Evolutionary conservation across 495 filamentous ascomycete species (phyloP), one percentile per base, ranked within the genome.

Genomic region (Cairneyella variabilis): DNA sequence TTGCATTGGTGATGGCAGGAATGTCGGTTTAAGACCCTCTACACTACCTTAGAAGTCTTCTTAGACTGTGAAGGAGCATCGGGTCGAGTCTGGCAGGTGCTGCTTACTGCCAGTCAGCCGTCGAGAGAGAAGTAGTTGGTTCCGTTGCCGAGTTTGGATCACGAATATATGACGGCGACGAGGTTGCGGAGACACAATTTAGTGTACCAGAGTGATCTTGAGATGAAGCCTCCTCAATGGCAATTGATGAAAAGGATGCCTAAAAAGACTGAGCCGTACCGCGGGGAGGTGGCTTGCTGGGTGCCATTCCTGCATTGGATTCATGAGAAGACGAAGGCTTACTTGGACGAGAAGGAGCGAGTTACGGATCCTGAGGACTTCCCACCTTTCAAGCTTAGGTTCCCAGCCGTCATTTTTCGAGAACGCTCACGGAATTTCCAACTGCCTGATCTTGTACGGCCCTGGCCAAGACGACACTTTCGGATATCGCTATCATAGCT

Each of bases 21-120:
- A 59, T 62, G 76, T 8, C 67, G 75, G 3, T 76, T 76, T 52
- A 72, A 77, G 48, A 70, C 72, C 11, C 62, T 66, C 20, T 76
- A 71, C 58, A 65, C 72, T 23, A 62, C 70, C 0, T 74, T 74
- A 23, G 66, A 72, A 40, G 69, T 78, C 37, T 75, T 74, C 38
- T 63, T 75, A 5, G 72, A 63, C 38, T 42, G 60, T 49, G 45
- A 55, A 43, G 34, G 51, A 21, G 17, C 34, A 0, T 28, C 30
- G 20, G 32, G 30, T 23, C 39, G 39, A 9, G 23, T 30, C 3
- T 30, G 41, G 1, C 48, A 57, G 22, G 48, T 57, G 3, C 10
- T 57, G 16, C 39, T 57, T 12, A 46, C 48, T 18, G 54, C 48
- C 16, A 52, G 34, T 40, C 3, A 38, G 3, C 9, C 12, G n/a